A percentile compares a stretch with the other conserved stretches of the same genome.
These are phyloP conservation scores for Solanum clarkiae DNA, from an alignment of 257 asterid species.

Conservation along the genomic window DNA sequence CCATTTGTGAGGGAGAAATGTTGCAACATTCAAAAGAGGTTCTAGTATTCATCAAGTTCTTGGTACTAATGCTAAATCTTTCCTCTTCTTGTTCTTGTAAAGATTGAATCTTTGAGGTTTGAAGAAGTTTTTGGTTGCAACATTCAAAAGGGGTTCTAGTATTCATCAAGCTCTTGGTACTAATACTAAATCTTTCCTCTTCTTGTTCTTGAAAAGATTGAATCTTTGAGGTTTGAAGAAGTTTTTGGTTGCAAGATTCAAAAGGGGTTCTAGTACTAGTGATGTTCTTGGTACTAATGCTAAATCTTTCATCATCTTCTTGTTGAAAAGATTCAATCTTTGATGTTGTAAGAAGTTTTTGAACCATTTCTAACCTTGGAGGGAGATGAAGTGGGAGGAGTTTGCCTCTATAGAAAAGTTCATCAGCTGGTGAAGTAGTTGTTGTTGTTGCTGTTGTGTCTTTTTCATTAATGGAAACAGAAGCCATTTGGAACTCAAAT, in stretches of 20 bases:
- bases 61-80: not conserved
- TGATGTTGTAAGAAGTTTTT: slow-evolving; percentile 18
- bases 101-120: slow-evolving; percentile 3
- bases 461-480: slow-evolving; percentile 8
- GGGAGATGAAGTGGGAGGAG: slow-evolving; percentile 84
- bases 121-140: not conserved
- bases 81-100: not conserved
- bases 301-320: not conserved
- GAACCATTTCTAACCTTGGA: slow-evolving; percentile 52
- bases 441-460: slow-evolving; percentile 1
- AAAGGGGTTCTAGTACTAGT: not conserved
- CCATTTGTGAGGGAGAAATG: not conserved
- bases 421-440: slow-evolving; percentile 58
- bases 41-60: not conserved
- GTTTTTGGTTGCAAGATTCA: slow-evolving; percentile 1
- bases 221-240: slow-evolving; percentile 5
- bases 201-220: not conserved
- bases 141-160: not conserved
- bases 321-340: not conserved
- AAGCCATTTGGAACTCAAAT: slow-evolving; percentile 67
- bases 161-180: not conserved
- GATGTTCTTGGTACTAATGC: not conserved
- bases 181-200: not conserved
- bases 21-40: not conserved
- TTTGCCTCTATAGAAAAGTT: slow-evolving; percentile 77